Conservation (phyloP, 257 asterid species). For the Knoxia roxburghii region DNA sequence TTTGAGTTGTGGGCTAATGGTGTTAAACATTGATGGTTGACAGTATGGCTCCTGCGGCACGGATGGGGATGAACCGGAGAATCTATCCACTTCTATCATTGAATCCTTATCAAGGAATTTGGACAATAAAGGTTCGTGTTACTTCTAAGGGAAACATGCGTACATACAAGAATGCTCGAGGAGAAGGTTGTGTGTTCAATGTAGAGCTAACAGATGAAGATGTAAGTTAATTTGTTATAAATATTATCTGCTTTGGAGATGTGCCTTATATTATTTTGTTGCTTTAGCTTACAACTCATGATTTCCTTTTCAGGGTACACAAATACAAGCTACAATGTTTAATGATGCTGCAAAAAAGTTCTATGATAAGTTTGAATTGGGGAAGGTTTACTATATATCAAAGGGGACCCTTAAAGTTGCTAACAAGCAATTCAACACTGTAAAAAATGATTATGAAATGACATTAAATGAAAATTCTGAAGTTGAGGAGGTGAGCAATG, state of each 20-base stretch:
- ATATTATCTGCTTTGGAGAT: neutral
- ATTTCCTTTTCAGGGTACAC: constrained; percentile 65
- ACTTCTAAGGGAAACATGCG: constrained; percentile 80
- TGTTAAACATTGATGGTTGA: constrained; percentile 7
- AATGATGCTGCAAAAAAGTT: constrained; percentile 89
- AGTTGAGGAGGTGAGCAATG: constrained; percentile 70
- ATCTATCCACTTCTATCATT: constrained; percentile 82
- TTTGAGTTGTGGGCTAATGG: neutral
- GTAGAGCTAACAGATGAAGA: constrained; percentile 95
- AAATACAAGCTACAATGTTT: constrained; percentile 98
- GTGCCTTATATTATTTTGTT: neutral
- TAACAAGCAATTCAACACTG: constrained; percentile 82
- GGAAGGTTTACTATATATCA: constrained; percentile 90
- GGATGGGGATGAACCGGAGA: constrained; percentile 84
- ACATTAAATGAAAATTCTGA: constrained; percentile 75
- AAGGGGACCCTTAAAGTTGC: constrained; percentile 78
- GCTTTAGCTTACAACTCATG: neutral
- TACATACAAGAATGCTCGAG: constrained; percentile 66
- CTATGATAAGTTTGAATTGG: constrained; percentile 77
- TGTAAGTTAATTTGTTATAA: constrained; percentile 36
- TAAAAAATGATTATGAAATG: constrained; percentile 89
- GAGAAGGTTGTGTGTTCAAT: constrained; percentile 97
- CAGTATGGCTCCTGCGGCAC: constrained; percentile 76
- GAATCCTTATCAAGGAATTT: constrained; percentile 88
- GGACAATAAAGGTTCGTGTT: constrained; percentile 87